phyloP scores from a whole-genome alignment of 768 basidiomycete species.

The Auricularia heimuer region DNA sequence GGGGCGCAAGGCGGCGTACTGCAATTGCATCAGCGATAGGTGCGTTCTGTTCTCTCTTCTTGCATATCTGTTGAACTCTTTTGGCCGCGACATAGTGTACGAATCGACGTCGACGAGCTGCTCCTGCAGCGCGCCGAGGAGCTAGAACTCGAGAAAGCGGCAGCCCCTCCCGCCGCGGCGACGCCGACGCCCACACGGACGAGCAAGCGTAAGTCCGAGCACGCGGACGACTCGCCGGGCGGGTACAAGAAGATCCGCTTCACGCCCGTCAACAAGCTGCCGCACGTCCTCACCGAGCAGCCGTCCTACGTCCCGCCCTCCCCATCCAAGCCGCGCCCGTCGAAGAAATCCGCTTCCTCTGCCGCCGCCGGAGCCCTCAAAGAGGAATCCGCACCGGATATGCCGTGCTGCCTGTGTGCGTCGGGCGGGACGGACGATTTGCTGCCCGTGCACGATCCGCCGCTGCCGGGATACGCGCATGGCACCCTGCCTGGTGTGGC shows the following conservation, averaged over 20 bases:
- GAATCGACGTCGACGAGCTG: slow-evolving; percentile 86
- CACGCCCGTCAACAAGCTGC: neutral
- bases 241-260: slow-evolving; percentile 33
- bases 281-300: slow-evolving; percentile 1
- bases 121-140: slow-evolving; percentile 56
- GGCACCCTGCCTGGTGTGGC: slow-evolving; percentile 33
- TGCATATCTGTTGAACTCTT: too few species aligned
- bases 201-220: slow-evolving; percentile 33
- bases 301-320: slow-evolving; percentile 9
- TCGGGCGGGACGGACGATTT: slow-evolving; percentile 44
- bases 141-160: slow-evolving; percentile 16
- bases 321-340: neutral
- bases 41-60: too few species aligned
- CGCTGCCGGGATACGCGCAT: slow-evolving; percentile 31
- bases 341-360: neutral
- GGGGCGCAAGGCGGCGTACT: slow-evolving; percentile 69
- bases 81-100: too few species aligned
- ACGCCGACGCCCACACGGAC: slow-evolving; percentile 11
- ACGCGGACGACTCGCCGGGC: slow-evolving; percentile 26
- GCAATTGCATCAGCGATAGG: slow-evolving; percentile 69
- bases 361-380: slow-evolving; percentile 9
- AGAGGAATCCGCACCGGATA: slow-evolving; percentile 38
- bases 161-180: slow-evolving; percentile 13
- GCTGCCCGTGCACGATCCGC: slow-evolving; percentile 59
- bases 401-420: slow-evolving; percentile 63